Evolutionary conservation across 306 rosid species (phyloP).

Genomic region (Argentina anserina): DNA sequence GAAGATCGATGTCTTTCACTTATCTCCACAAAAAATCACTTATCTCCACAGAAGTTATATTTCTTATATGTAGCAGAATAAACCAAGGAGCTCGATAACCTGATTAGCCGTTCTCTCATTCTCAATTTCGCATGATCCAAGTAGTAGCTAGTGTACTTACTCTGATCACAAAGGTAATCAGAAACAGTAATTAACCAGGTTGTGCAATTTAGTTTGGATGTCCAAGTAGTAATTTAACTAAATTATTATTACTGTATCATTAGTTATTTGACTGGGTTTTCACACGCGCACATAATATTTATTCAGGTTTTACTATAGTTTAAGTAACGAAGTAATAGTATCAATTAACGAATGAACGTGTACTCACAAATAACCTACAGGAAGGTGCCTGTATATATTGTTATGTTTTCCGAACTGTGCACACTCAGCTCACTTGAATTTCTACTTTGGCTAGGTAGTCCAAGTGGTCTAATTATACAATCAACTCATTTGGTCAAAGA

Average conservation of each 20-base stretch:
- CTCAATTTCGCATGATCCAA: not conserved
- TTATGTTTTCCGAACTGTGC: too few species aligned
- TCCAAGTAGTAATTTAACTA: too few species aligned
- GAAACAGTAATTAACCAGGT: not conserved
- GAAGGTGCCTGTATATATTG: too few species aligned
- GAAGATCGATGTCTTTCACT: not conserved
- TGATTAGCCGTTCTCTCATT: not conserved
- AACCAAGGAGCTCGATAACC: not conserved
- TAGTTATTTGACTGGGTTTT: too few species aligned
- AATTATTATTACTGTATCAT: too few species aligned
- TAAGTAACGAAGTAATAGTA: too few species aligned
- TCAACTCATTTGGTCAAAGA: not conserved
- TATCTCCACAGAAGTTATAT: not conserved
- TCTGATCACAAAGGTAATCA: not conserved
- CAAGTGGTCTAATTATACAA: not conserved
- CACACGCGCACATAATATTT: too few species aligned
- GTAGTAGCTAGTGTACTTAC: not conserved
- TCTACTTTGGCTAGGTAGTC: constrained; percentile 7
- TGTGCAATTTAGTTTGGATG: not conserved
- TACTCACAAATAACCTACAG: too few species aligned
- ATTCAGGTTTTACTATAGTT: too few species aligned
- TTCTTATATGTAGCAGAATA: not conserved
- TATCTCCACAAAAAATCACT: not conserved
- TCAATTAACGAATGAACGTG: too few species aligned
- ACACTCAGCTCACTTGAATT: too few species aligned